Conservation (phyloP, 306 rosid genomes). For the Crotalaria pallida region DNA sequence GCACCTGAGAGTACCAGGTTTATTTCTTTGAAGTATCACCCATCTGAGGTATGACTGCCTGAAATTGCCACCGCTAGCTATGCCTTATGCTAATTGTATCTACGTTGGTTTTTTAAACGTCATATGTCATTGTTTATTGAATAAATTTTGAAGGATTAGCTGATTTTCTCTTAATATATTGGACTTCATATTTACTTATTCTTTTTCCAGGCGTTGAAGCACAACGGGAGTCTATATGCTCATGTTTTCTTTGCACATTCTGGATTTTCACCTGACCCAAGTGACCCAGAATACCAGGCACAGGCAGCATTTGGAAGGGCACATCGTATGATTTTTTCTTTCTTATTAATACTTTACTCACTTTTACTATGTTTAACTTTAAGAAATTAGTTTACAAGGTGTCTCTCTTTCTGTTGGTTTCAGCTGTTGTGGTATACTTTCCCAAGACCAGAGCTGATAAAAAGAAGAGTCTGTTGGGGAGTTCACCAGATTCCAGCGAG, state of each 20-base stretch:
- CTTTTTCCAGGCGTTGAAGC: slow-evolving; percentile 57
- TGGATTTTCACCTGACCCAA: slow-evolving; percentile 84
- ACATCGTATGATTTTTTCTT: slow-evolving; percentile 43
- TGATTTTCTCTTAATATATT: background rate
- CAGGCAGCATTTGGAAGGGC: slow-evolving; percentile 71
- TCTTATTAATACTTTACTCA: background rate
- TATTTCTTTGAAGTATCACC: slow-evolving; percentile 54
- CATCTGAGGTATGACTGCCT: slow-evolving; percentile 61
- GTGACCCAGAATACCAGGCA: slow-evolving; percentile 81
- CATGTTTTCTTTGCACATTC: slow-evolving; percentile 90
- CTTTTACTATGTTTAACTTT: background rate
- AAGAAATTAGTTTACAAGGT: background rate
- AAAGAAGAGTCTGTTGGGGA: slow-evolving; percentile 71
- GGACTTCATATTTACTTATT: slow-evolving; percentile 7
- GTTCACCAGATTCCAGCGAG: slow-evolving; percentile 47
- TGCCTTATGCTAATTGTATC: background rate
- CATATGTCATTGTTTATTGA: background rate
- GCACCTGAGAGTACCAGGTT: slow-evolving; percentile 61
- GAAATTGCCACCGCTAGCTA: background rate
- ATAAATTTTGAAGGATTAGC: background rate
- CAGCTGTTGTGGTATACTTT: slow-evolving; percentile 68
- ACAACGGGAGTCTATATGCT: slow-evolving; percentile 76
- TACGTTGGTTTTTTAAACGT: background rate
- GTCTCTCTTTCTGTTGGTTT: slow-evolving; percentile 29
- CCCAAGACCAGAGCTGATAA: slow-evolving; percentile 77